Conservation (phyloP, 495 filamentous ascomycete species). For the Penicilliopsis zonata region DNA sequence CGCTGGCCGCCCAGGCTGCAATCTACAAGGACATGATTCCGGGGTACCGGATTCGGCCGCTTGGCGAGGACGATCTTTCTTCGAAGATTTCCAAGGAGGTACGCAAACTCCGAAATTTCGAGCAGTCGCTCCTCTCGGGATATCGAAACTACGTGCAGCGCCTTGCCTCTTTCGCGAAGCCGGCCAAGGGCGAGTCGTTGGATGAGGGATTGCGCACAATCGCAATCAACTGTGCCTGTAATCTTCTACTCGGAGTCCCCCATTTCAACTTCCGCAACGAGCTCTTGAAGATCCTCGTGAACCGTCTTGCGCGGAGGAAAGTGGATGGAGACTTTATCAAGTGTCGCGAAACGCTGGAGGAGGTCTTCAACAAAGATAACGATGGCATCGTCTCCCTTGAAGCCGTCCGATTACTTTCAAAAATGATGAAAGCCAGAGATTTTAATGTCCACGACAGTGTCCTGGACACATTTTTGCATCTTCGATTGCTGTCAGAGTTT, state of each 20-base stretch:
- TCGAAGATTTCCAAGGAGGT: slow-evolving; percentile 89
- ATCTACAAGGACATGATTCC: slow-evolving; percentile 96
- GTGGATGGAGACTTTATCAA: slow-evolving; percentile 63
- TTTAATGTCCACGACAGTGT: slow-evolving; percentile 75
- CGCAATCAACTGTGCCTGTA: slow-evolving; percentile 77
- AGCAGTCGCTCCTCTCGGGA: slow-evolving; percentile 67
- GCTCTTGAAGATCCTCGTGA: slow-evolving; percentile 72
- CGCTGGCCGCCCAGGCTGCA: slow-evolving; percentile 70
- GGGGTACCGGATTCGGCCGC: slow-evolving; percentile 83
- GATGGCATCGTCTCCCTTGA: slow-evolving; percentile 82
- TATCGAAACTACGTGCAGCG: slow-evolving; percentile 77
- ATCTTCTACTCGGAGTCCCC: slow-evolving; percentile 62
- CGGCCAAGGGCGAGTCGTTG: slow-evolving; percentile 17
- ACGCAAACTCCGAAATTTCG: slow-evolving; percentile 62
- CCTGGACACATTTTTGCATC: slow-evolving; percentile 80
- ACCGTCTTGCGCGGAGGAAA: slow-evolving; percentile 58
- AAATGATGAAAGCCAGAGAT: slow-evolving; percentile 82
- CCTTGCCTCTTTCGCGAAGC: slow-evolving; percentile 50
- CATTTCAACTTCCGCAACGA: slow-evolving; percentile 96
- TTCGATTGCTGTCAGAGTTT: slow-evolving; percentile 81
- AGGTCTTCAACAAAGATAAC: slow-evolving; percentile 73
- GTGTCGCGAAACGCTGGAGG: slow-evolving; percentile 68
- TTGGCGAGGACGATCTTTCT: slow-evolving; percentile 55
- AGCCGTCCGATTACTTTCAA: slow-evolving; percentile 70
- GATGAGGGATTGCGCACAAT: slow-evolving; percentile 43